Base-by-base conservation (phyloP, 2,329 filamentous ascomycete species). In the Verticillium isaacii region DNA sequence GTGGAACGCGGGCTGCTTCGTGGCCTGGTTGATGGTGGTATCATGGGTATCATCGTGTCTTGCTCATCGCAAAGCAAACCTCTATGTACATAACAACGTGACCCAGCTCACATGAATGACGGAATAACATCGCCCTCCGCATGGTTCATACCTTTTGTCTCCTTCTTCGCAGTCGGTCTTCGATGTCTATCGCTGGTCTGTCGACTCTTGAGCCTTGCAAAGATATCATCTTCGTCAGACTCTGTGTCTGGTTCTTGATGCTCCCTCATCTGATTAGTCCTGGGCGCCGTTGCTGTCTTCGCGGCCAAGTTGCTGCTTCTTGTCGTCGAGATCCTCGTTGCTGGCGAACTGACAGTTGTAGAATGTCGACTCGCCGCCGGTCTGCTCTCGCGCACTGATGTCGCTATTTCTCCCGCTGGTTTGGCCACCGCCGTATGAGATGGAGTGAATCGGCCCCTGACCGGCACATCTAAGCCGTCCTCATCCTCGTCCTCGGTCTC, bases 241-340 rank as follows among this genome's bases (percentile, higher is more conserved):
- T 61, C 64, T 2, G 32, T 32, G 2, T 56, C 37, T 9, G 50
- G 52, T 2, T 45, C 32, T 36, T 36, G 14, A 9, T 9, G 34
- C 2, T 59, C 52, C 1, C 50, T 32, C 4, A 7, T 12, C 9
- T 8, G 8, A 9, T 36, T 11, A 14, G 54, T 14, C 12, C 6
- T 15, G n/a, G 17, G 8, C 32, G 36, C 75, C 71, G 34, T 75
- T 71, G 0, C 72, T 66, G 15, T 75, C 69, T n/a, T 65, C 32
- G 56, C 63, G 57, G n/a, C 63, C 58, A 29, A 29, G 29, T 29
- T 29, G 4, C 29, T 29, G 29, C 29, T 6, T 6, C 29, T 6
- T 6, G 15, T 65, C 59, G 56, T 39, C 29, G 52, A 4, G 6
- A 11, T 57, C 36, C 11, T 39, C 34, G 8, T 19, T 5, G 37